Conservation (phyloP, 2,329 filamentous ascomycete genomes). For the Thermoascus crustaceus region DNA sequence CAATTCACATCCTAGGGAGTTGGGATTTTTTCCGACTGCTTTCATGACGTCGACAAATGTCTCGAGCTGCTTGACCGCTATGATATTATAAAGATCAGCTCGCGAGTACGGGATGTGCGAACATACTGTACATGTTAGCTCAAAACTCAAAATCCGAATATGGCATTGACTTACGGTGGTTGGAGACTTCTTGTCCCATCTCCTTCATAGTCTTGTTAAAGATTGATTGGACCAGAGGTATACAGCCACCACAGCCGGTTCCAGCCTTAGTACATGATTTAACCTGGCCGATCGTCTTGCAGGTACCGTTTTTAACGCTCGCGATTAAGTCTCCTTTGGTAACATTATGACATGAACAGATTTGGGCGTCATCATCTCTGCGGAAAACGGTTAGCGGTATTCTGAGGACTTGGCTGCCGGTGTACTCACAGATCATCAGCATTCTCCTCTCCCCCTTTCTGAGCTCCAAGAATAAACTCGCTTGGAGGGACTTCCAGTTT, state of each 20-base stretch:
- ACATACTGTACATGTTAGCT: constrained; percentile 48
- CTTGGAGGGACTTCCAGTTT: constrained; percentile 67
- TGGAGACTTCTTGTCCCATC: constrained; percentile 80
- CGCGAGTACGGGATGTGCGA: constrained; percentile 76
- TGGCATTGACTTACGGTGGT: constrained; percentile 45
- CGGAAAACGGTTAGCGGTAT: constrained; percentile 10
- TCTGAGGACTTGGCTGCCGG: neutral
- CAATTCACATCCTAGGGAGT: constrained; percentile 72
- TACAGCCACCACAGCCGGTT: constrained; percentile 81
- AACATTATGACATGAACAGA: constrained; percentile 91
- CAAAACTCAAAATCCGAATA: neutral
- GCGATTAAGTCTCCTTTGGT: constrained; percentile 71
- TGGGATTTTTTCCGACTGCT: constrained; percentile 61
- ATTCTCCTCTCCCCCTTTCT: constrained; percentile 64
- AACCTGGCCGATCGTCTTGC: constrained; percentile 72
- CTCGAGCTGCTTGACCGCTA: constrained; percentile 70
- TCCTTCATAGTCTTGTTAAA: constrained; percentile 82
- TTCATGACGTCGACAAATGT: constrained; percentile 70
- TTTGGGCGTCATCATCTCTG: constrained; percentile 70
- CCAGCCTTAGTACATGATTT: constrained; percentile 89
- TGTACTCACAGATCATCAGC: constrained; percentile 61
- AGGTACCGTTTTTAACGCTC: constrained; percentile 65
- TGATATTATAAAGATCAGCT: constrained; percentile 82
- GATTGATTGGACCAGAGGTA: constrained; percentile 80
- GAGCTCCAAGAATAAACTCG: constrained; percentile 73